Evolutionary conservation across 2,329 filamentous ascomycete species (phyloP), one percentile per base, ranked within the genome.

Genomic region (Neurospora sp.): DNA sequence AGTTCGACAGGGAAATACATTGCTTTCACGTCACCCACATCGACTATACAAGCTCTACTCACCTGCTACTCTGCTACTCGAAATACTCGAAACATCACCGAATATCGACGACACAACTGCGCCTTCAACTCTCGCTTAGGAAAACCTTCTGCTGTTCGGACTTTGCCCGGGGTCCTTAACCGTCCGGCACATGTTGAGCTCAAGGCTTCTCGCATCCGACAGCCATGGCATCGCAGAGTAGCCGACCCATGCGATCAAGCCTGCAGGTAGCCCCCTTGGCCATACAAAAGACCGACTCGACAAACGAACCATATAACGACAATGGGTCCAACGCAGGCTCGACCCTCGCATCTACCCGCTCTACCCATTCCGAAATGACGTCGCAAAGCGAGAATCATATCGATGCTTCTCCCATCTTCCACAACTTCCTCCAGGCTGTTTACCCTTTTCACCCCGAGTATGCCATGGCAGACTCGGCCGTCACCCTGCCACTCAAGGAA

Each of bases 391-490:
- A 62, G 3, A 17, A n/a, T 3, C 6, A n/a, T 10, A 17, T 10
- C 28, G 52, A 72, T 76, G 80, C 84, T 6, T 84, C 88, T 73
- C 87, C 91, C 2, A 85, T 93, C 70, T 97, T 97, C 78, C 92
- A 96, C 85, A 97, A 96, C 83, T 99, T 97, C 78, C 85, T 99
- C 66, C 91, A 96, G 74, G 96, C 96, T 67, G 95, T 97, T 78
- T 97, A 97, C 79, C 91, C 93, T 36, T 99, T 97, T 79, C 89
- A 94, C 70, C 93, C 95, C 1, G 89, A 86, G 71, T 89, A 90
- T 75, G 87, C 91, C 57, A 87, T 92, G 71, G 88, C 88, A n/a
- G 92, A 94, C 70, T 91, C 91, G 11, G 96, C 93, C 10, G 91
- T 98, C 69, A 98, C 95, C 11, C 84, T 97, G 11, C 91, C 93